phyloP scores from a whole-genome alignment of 495 filamentous ascomycete species.

The Penicillium flavigenum region DNA sequence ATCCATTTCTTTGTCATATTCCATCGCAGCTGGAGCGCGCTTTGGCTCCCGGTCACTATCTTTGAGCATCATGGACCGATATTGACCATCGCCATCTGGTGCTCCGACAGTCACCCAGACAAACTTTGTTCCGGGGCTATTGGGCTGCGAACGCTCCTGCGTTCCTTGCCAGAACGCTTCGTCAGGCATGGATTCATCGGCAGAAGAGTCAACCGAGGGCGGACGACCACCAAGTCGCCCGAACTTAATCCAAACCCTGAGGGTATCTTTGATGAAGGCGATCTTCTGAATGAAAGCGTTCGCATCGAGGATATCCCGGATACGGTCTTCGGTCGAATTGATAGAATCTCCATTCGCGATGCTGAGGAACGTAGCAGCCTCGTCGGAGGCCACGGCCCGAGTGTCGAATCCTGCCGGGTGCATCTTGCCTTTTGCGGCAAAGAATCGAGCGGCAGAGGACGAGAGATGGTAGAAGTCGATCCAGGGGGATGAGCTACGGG shows the following conservation, averaged over 20 bases:
- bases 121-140: conserved; percentile 64
- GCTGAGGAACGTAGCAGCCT: conserved; percentile 59
- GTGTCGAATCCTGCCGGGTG: conserved; percentile 50
- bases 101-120: conserved; percentile 86
- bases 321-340: conserved; percentile 53
- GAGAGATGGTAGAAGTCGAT: conserved; percentile 85
- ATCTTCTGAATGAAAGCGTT: conserved; percentile 83
- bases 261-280: conserved; percentile 65
- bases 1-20: conserved; percentile 36
- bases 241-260: conserved; percentile 70
- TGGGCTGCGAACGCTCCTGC: conserved; percentile 50
- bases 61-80: conserved; percentile 45
- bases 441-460: conserved; percentile 60
- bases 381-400: conserved; percentile 57
- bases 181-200: conserved; percentile 43
- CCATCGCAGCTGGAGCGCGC: conserved; percentile 15
- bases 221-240: conserved; percentile 63
- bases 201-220: conserved; percentile 10
- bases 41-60: conserved; percentile 19
- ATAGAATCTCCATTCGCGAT: conserved; percentile 54
- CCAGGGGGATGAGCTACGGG: conserved; percentile 54
- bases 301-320: conserved; percentile 64
- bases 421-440: conserved; percentile 61
- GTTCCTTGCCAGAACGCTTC: conserved; percentile 67
- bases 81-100: conserved; percentile 64